These are phyloP conservation scores for Penicillium crustosum DNA, from an alignment of 2,329 filamentous ascomycete genomes.

Conservation along the genomic window DNA sequence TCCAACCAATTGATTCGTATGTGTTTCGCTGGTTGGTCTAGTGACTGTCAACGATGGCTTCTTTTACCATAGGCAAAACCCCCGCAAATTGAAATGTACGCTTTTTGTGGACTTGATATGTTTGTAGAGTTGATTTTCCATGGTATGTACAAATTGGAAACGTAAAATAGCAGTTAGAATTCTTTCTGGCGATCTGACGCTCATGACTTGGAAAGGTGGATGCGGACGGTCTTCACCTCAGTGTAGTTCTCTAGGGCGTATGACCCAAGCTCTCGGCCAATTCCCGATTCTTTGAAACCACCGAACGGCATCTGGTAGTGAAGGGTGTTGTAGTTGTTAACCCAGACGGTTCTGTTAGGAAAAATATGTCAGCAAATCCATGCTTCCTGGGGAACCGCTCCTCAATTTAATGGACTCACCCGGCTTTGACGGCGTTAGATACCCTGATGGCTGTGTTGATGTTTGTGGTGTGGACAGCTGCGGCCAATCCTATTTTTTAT, in stretches of 20 bases:
- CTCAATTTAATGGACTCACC: constrained; percentile 48
- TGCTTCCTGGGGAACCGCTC: neutral
- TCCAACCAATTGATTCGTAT: neutral
- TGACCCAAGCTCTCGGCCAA: constrained; percentile 45
- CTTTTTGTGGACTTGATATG: neutral
- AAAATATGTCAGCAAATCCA: neutral
- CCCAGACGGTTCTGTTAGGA: constrained; percentile 54
- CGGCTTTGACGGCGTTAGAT: constrained; percentile 67
- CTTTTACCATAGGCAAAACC: no score
- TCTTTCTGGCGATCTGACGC: neutral
- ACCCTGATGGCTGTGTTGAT: constrained; percentile 76
- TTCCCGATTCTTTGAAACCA: constrained; percentile 46
- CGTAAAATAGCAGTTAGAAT: neutral
- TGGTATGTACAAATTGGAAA: neutral
- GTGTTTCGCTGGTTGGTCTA: no score
- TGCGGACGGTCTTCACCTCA: constrained; percentile 41
- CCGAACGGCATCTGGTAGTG: constrained; percentile 30
- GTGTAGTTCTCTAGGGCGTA: constrained; percentile 48
- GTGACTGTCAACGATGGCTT: no score
- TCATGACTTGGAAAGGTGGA: neutral
- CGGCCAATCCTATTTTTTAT: constrained; percentile 65
- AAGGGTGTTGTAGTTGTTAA: constrained; percentile 71
- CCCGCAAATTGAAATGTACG: no score
- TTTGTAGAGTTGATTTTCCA: neutral
- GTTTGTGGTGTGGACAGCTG: constrained; percentile 73